Conservation (phyloP, 1,284 basidiomycete genomes). For the Rhodotorula glutinis region DNA sequence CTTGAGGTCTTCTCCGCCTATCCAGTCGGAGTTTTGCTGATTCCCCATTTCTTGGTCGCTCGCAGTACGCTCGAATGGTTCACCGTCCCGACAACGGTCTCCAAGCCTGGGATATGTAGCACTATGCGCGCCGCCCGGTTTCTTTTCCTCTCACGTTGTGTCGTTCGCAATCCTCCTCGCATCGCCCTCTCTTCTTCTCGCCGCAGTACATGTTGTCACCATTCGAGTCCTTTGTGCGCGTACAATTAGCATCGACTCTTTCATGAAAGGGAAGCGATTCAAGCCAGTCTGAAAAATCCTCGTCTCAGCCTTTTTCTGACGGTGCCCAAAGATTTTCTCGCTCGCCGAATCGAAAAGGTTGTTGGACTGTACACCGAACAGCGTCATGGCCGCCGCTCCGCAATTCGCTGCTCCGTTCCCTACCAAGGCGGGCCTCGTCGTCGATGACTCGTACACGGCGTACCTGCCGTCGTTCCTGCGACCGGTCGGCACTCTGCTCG, state of each 20-base stretch:
- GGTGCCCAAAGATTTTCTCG: too few relatives aligned
- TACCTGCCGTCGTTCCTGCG: conserved; percentile 30
- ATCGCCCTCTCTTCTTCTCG: not conserved
- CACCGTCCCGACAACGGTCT: not conserved
- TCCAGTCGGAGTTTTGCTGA: too few relatives aligned
- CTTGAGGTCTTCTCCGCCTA: not conserved
- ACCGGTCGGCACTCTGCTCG: conserved; percentile 25
- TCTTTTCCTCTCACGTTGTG: not conserved
- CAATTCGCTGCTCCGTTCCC: conserved; percentile 29
- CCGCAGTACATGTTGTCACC: too few relatives aligned
- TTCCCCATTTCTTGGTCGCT: too few relatives aligned
- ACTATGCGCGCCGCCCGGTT: too few relatives aligned
- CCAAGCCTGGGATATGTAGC: not conserved
- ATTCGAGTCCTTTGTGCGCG: too few relatives aligned
- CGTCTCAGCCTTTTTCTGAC: too few relatives aligned
- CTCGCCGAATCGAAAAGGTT: too few relatives aligned
- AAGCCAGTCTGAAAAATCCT: too few relatives aligned
- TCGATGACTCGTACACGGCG: conserved; percentile 26
- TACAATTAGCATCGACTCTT: too few relatives aligned
- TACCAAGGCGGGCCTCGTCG: not conserved
- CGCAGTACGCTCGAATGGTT: not conserved
- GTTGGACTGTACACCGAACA: not conserved
- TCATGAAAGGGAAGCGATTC: too few relatives aligned
- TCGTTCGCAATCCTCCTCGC: not conserved
- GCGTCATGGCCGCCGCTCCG: conserved; percentile 17